Evolutionary conservation across 2,329 filamentous ascomycete species (phyloP), one percentile per base, ranked within the genome.

Genomic region (Xylariaceae sp.): DNA sequence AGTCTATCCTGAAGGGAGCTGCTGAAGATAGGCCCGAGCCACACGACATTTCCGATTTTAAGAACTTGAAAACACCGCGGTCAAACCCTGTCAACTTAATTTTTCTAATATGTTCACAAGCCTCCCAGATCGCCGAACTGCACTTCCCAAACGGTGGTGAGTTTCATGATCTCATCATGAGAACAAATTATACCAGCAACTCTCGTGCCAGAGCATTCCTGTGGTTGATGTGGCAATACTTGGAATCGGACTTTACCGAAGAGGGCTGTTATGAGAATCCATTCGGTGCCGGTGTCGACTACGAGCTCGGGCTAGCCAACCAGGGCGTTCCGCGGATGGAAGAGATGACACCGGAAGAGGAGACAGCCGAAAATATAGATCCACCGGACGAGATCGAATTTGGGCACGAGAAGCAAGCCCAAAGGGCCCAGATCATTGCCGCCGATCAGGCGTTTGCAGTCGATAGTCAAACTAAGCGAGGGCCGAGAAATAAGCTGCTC

Each of bases 181-280:
- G 89, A 67, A 86, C 86, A 1, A 87, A 88, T 21, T 80, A 90
- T 56, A 89, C 86, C 53, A 97, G 92, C 71, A 74, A 78, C 61
- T 95, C 89, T 57, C 83, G 94, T 58, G 92, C 94, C 1, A 85
- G 77, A 42, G 92, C 92, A 0, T 99, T 99, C 63, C 74, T 99
- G 18, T 99, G 94, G 94, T 77, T 99, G 59, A 95, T 99, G 85
- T 99, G 94, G 94, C 96, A 94, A 77, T 97, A 99, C 67, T 80
- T 99, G 16, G 94, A 99, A 70, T 96, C 92, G 26, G 90, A 96
- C 68, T 97, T 96, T 63, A 89, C 89, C 0, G 84, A 87, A 63
- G 89, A 96, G 65, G 90, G 89, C 52, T 92, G 90, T 42, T 80
- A 89, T 45, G 86, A 89, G 63, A 99, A 99, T 65, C 94, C 94